These are phyloP conservation scores for Fragaria nilgerrensis DNA, from an alignment of 306 rosid genomes.

Conservation along the genomic window DNA sequence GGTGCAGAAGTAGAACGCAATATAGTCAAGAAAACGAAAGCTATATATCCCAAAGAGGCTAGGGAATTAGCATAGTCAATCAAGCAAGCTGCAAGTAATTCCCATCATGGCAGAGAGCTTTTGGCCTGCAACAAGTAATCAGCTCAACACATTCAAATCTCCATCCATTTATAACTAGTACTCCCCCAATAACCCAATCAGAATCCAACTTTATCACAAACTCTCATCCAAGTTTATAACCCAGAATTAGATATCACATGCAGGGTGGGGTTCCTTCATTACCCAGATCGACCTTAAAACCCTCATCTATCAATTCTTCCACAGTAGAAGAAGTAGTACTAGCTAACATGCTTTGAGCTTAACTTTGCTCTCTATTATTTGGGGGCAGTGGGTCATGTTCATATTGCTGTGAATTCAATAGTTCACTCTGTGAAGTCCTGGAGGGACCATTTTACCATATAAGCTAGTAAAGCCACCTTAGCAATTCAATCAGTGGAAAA, in stretches of 20 bases:
- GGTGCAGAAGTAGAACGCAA: conserved; percentile 39
- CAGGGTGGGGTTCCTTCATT: background rate
- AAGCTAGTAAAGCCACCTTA: background rate
- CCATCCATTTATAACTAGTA: background rate
- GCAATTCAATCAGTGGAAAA: background rate
- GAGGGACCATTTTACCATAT: background rate
- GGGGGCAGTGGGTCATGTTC: background rate
- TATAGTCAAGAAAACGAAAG: conserved; percentile 56
- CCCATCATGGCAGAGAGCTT: background rate
- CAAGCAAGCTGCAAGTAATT: background rate
- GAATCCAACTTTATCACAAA: background rate
- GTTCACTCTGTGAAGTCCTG: background rate
- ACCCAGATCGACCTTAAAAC: background rate
- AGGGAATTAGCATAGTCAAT: background rate
- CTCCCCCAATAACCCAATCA: background rate
- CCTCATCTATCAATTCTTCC: background rate
- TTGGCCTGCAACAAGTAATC: conserved; percentile 16
- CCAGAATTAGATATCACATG: background rate
- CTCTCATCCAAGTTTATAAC: background rate
- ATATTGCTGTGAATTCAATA: background rate
- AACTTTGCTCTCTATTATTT: conserved; percentile 3
- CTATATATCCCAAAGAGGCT: conserved; percentile 25
- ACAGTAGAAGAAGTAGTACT: background rate
- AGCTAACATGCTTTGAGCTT: background rate
- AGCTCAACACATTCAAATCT: background rate